Evolutionary conservation across 2,329 filamentous ascomycete species (phyloP).

Genomic region (Ustulina deusta): DNA sequence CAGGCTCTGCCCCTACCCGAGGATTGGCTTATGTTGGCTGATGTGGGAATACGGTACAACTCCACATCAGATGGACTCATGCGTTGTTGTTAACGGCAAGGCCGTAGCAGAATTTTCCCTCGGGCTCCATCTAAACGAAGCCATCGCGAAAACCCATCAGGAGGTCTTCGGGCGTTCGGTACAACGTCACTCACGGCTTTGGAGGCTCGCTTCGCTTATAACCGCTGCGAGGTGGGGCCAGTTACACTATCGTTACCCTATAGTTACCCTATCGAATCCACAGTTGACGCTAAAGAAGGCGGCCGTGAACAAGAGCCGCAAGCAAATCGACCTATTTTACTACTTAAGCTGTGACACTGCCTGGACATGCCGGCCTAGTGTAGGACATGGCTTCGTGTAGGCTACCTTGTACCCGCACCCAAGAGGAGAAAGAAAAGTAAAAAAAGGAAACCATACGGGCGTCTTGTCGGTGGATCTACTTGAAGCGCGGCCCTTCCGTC

Average conservation of each 20-base stretch:
- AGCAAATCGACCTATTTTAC: slow-evolving; percentile 21
- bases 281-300: slow-evolving; percentile 34
- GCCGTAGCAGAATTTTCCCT: slow-evolving; percentile 30
- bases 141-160: slow-evolving; percentile 46
- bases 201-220: slow-evolving; percentile 27
- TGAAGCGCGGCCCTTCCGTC: slow-evolving; percentile 1
- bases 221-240: slow-evolving; percentile 30
- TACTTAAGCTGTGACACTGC: neutral
- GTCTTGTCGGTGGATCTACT: slow-evolving; percentile 15
- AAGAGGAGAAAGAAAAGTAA: neutral
- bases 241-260: slow-evolving; percentile 50
- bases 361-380: neutral
- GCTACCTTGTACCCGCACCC: no score
- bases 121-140: slow-evolving; percentile 34
- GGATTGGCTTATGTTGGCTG: neutral
- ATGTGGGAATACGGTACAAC: slow-evolving; percentile 8
- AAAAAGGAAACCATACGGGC: neutral
- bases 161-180: slow-evolving; percentile 27
- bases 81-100: slow-evolving; percentile 23
- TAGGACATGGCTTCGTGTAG: neutral
- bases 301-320: slow-evolving; percentile 37
- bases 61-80: slow-evolving; percentile 23
- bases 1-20: slow-evolving; percentile 7
- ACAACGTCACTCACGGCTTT: slow-evolving; percentile 25
- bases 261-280: slow-evolving; percentile 51